These are phyloP conservation scores for Clonostachys sp. DNA, from an alignment of 2,329 filamentous ascomycete genomes.

Conservation along the genomic window DNA sequence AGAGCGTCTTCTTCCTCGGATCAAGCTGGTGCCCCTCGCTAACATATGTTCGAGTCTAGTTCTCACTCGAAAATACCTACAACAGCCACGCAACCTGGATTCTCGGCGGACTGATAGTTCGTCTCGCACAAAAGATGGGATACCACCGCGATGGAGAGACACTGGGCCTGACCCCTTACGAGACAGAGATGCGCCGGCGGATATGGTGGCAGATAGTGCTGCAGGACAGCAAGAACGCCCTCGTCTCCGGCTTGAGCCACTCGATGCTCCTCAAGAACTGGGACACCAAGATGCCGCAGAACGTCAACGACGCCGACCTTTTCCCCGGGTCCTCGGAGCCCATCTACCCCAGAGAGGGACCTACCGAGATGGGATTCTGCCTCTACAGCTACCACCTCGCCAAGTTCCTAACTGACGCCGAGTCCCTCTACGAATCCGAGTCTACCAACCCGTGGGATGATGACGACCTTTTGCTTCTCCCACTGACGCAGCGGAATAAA, in stretches of 20 bases:
- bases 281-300: constrained; percentile 51
- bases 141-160: constrained; percentile 1
- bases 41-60: constrained; percentile 26
- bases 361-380: constrained; percentile 58
- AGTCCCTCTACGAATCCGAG: constrained; percentile 14
- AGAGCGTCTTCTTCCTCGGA: constrained; percentile 1
- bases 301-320: constrained; percentile 56
- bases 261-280: constrained; percentile 44
- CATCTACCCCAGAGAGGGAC: constrained; percentile 45
- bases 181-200: constrained; percentile 5
- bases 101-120: constrained; percentile 1
- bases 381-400: constrained; percentile 45
- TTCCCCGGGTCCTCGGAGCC: constrained; percentile 47
- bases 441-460: constrained; percentile 22
- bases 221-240: constrained; percentile 38
- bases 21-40: too few species aligned
- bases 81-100: constrained; percentile 1
- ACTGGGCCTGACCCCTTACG: constrained; percentile 1
- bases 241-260: constrained; percentile 52
- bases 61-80: background rate
- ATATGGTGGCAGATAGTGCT: constrained; percentile 7
- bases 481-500: constrained; percentile 33
- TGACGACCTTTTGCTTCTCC: constrained; percentile 16
- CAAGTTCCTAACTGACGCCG: constrained; percentile 43
- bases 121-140: constrained; percentile 4